A percentile compares a stretch with the other conserved stretches of the same genome.
phyloP scores from a whole-genome alignment of 495 filamentous ascomycete species.

The Aspergillus wentii region DNA sequence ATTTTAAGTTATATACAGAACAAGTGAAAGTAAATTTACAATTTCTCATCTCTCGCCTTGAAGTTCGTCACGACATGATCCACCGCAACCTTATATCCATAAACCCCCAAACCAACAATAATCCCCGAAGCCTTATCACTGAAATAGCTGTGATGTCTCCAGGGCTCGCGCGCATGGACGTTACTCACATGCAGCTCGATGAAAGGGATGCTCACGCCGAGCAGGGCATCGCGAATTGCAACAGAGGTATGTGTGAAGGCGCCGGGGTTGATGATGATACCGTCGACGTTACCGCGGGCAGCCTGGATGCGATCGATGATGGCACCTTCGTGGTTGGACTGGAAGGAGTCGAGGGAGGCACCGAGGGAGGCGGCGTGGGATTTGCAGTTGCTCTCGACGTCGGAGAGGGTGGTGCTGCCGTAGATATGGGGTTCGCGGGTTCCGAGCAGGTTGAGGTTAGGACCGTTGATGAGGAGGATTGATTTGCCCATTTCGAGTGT shows the following conservation, averaged over 20 bases:
- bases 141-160: conserved; percentile 59
- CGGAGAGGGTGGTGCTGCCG: conserved; percentile 57
- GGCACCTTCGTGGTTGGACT: conserved; percentile 65
- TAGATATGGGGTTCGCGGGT: conserved; percentile 68
- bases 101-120: conserved; percentile 62
- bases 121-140: conserved; percentile 66
- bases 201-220: conserved; percentile 61
- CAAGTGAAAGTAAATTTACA: neutral
- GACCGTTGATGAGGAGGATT: conserved; percentile 72
- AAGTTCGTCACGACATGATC: conserved; percentile 51
- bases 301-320: conserved; percentile 57
- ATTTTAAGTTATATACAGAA: neutral
- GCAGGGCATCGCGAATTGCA: conserved; percentile 61
- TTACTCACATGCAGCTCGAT: conserved; percentile 69
- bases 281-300: conserved; percentile 47
- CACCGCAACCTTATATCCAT: conserved; percentile 66
- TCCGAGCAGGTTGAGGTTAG: conserved; percentile 77
- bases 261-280: conserved; percentile 66
- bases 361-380: conserved; percentile 37
- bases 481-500: conserved; percentile 34
- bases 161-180: conserved; percentile 61
- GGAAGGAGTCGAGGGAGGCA: conserved; percentile 46
- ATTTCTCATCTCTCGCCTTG: conserved; percentile 27
- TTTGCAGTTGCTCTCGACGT: conserved; percentile 44
- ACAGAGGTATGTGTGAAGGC: conserved; percentile 66